phyloP scores from a whole-genome alignment of 768 basidiomycete species.

The Chiua virens region DNA sequence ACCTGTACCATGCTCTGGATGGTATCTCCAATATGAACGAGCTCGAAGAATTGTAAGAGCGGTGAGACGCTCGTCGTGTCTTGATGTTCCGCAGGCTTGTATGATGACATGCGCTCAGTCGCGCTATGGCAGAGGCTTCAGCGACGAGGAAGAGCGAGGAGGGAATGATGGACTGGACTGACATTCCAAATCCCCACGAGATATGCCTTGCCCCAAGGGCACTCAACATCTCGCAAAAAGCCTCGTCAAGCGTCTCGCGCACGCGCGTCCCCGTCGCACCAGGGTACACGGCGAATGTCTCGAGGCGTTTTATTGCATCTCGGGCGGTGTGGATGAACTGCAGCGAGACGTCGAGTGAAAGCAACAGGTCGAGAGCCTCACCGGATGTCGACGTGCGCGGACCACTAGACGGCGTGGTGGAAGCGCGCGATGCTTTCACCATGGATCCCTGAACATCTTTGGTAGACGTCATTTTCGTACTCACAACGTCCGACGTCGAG shows the following conservation, averaged over 20 bases:
- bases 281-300: slow-evolving; percentile 87
- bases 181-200: slow-evolving; percentile 75
- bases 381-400: slow-evolving; percentile 18
- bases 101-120: slow-evolving; percentile 84
- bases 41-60: slow-evolving; percentile 93
- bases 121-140: no score
- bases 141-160: neutral
- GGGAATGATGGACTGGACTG: slow-evolving; percentile 24
- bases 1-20: slow-evolving; percentile 98
- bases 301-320: slow-evolving; percentile 87
- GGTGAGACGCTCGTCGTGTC: slow-evolving; percentile 86
- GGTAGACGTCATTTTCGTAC: neutral
- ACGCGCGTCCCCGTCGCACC: slow-evolving; percentile 86
- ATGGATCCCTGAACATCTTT: neutral
- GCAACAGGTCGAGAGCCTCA: slow-evolving; percentile 71
- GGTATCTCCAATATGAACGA: slow-evolving; percentile 95
- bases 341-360: slow-evolving; percentile 89
- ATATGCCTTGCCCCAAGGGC: slow-evolving; percentile 80
- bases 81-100: slow-evolving; percentile 85
- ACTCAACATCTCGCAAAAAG: slow-evolving; percentile 83
- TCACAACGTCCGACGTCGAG: neutral
- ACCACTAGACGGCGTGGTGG: neutral
- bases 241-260: slow-evolving; percentile 89
- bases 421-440: neutral
- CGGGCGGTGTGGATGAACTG: slow-evolving; percentile 93